A percentile compares a stretch with the other conserved stretches of the same genome.
Evolutionary conservation across 2,329 filamentous ascomycete genomes (phyloP).

Genomic region (Chaetomiaceae sp.): DNA sequence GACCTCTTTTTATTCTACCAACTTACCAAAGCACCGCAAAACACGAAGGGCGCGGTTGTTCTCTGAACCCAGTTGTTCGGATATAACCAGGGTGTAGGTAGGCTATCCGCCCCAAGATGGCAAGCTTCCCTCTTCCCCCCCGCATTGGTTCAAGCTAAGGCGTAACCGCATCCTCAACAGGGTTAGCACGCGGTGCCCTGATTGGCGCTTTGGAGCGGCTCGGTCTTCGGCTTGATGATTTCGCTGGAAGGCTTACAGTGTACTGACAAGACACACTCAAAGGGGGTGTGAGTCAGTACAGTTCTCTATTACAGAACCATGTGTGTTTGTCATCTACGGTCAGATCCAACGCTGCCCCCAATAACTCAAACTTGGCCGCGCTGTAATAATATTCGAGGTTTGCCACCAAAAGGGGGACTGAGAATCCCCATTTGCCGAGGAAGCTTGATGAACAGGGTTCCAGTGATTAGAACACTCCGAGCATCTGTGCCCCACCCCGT

Average conservation of each 20-base stretch:
- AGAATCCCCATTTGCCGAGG: not conserved
- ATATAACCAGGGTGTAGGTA: slow-evolving; percentile 16
- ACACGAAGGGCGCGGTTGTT: not conserved
- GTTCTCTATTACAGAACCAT: too few relatives aligned
- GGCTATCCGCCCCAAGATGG: not conserved
- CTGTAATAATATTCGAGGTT: too few relatives aligned
- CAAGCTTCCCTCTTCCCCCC: not conserved
- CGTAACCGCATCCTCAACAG: not conserved
- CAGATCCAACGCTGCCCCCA: too few relatives aligned
- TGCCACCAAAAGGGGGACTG: too few relatives aligned
- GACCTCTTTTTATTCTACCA: not conserved
- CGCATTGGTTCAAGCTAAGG: not conserved
- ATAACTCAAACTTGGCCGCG: too few relatives aligned
- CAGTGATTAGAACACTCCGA: not conserved
- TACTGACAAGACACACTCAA: too few relatives aligned
- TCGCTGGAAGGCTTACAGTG: not conserved
- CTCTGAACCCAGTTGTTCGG: not conserved
- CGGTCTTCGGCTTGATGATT: not conserved
- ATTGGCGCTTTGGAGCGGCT: not conserved
- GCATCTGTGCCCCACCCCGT: not conserved
- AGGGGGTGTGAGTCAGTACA: too few relatives aligned
- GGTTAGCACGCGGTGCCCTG: slow-evolving; percentile 3
- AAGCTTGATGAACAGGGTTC: too few relatives aligned
- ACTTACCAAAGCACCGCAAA: not conserved
- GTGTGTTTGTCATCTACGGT: too few relatives aligned